Conservation (phyloP, 805 yeast species). For the Novakomyces olei region DNA sequence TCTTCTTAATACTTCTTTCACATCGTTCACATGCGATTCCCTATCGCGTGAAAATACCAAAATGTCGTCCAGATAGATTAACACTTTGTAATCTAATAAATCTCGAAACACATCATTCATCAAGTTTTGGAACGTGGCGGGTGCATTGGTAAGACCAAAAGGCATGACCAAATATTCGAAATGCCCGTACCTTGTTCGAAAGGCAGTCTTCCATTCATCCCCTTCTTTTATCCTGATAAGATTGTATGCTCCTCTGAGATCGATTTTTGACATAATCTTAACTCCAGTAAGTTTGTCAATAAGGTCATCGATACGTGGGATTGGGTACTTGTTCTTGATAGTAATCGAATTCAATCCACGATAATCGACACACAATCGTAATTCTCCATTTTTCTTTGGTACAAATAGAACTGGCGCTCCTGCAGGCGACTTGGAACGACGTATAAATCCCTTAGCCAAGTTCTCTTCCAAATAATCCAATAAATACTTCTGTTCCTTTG, state of each 20-base stretch:
- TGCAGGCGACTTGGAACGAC: not conserved
- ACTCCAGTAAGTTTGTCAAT: conserved; percentile 6
- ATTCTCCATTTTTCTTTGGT: conserved; percentile 9
- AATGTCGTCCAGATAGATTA: conserved; percentile 11
- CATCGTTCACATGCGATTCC: conserved; percentile 3
- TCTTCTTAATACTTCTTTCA: not conserved
- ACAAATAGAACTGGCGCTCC: conserved; percentile 9
- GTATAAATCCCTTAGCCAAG: not conserved
- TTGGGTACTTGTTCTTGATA: conserved; percentile 8
- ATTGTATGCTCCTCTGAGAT: conserved; percentile 8
- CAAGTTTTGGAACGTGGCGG: conserved; percentile 11
- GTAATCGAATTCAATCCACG: conserved; percentile 9
- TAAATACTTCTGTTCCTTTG: not conserved
- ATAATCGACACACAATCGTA: conserved; percentile 11
- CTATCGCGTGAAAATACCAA: conserved; percentile 5
- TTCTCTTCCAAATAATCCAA: not conserved
- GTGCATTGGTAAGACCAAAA: conserved; percentile 13
- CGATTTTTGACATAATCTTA: conserved; percentile 9
- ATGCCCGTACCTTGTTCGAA: conserved; percentile 9
- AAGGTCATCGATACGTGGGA: conserved; percentile 7
- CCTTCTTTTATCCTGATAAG: conserved; percentile 15
- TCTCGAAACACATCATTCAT: conserved; percentile 6
- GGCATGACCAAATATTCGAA: conserved; percentile 13
- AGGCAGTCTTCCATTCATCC: conserved; percentile 10
- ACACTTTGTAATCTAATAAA: conserved; percentile 2